These are phyloP conservation scores for Eucalyptus regnans DNA, from an alignment of 345 rosid species.

Conservation along the genomic window DNA sequence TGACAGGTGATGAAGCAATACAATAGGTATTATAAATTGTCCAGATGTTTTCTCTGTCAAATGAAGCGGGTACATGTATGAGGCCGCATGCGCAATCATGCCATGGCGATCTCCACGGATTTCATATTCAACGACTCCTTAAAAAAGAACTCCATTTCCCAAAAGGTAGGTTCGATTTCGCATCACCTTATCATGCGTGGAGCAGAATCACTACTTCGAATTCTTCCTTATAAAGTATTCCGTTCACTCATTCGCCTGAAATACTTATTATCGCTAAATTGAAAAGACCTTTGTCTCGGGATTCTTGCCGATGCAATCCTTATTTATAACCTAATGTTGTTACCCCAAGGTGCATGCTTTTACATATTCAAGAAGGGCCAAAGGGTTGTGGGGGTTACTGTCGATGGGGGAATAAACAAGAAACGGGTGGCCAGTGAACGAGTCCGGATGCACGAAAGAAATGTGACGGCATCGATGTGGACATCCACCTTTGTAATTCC, in stretches of 20 bases:
- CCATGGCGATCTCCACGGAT: not conserved
- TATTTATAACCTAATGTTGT: not conserved
- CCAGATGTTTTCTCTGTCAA: not conserved
- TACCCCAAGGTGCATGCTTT: not conserved
- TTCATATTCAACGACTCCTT: not conserved
- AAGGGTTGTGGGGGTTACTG: not conserved
- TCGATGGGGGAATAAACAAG: not conserved
- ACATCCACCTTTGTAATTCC: not conserved
- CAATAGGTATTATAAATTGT: not conserved
- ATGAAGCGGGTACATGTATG: not conserved
- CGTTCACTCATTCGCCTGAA: rapidly evolving
- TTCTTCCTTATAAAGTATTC: not conserved
- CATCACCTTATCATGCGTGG: not conserved
- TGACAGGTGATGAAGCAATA: not conserved
- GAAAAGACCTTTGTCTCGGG: not conserved
- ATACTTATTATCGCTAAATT: not conserved
- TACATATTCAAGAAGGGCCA: not conserved
- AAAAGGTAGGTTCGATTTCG: not conserved
- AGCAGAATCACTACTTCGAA: not conserved
- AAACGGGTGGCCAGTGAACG: not conserved
- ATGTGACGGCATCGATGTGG: not conserved
- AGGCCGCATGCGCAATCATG: not conserved
- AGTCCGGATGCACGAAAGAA: not conserved
- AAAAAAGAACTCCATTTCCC: not conserved
- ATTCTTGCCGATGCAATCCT: not conserved